phyloP scores from a whole-genome alignment of 2,329 filamentous ascomycete genomes.

The Lachnellula occidentalis region DNA sequence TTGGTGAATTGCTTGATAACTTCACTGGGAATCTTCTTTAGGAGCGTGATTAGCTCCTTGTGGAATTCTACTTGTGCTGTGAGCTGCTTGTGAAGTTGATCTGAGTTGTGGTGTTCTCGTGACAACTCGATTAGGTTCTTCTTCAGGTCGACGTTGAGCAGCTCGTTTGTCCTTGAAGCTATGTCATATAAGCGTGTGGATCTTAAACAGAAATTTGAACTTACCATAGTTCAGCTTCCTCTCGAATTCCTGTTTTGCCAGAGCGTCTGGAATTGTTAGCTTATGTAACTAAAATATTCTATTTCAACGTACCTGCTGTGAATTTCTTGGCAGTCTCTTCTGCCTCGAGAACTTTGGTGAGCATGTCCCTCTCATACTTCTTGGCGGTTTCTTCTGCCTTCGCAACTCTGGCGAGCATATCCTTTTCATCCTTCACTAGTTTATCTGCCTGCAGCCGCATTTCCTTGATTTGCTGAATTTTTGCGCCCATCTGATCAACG shows the following conservation, averaged over 20 bases:
- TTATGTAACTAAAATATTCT: not conserved
- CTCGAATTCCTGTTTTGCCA: not conserved
- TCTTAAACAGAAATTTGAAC: not conserved
- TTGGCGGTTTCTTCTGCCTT: not conserved
- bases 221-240: not conserved
- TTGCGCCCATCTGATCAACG: not conserved
- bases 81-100: conserved; percentile 19
- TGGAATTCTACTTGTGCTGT: conserved; percentile 9
- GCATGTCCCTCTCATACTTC: not conserved
- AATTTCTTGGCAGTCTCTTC: not conserved
- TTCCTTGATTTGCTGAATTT: conserved; percentile 3
- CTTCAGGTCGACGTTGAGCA: conserved; percentile 13
- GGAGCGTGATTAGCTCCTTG: conserved; percentile 18
- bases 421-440: not conserved
- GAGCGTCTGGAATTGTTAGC: not conserved
- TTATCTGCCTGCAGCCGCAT: not conserved
- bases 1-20: conserved; percentile 15
- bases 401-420: not conserved
- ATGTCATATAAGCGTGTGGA: not conserved
- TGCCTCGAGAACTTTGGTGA: not conserved
- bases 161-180: conserved; percentile 2
- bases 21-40: conserved; percentile 16
- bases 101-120: conserved; percentile 10
- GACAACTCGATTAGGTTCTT: conserved; percentile 12
- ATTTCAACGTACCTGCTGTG: not conserved